These are phyloP conservation scores for Mucor piriformis DNA, from an alignment of 371 early-diverging fungal species.

Conservation along the genomic window DNA sequence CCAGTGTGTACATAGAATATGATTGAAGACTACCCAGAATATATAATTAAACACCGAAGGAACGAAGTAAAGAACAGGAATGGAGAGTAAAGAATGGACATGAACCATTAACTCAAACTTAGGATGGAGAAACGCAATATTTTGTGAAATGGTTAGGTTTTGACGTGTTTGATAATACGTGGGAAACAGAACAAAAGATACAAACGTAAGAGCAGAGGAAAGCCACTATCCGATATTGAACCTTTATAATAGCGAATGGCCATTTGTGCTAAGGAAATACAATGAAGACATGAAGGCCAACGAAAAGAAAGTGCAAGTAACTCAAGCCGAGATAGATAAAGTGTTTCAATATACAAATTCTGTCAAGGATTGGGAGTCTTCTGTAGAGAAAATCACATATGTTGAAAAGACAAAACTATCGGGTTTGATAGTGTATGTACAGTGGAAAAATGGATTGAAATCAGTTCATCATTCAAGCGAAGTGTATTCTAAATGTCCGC, in stretches of 20 bases:
- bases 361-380: conserved; percentile 20
- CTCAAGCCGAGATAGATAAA: background rate
- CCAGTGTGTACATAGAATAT: too few relatives aligned
- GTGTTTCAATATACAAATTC: conserved; percentile 10
- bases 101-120: background rate
- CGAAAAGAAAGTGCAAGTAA: background rate
- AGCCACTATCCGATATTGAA: too few relatives aligned
- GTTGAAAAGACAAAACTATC: conserved; percentile 18
- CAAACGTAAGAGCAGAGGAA: conserved; percentile 1
- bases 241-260: conserved; percentile 33
- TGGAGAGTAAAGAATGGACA: background rate
- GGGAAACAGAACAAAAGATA: conserved; percentile 25
- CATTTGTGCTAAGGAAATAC: conserved; percentile 11
- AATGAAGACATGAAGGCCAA: background rate
- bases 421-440: conserved; percentile 20
- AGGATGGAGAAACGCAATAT: conserved; percentile 21
- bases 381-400: conserved; percentile 14
- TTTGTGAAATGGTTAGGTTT: conserved; percentile 31
- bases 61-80: conserved; percentile 6
- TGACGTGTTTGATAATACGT: conserved; percentile 24
- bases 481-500: conserved; percentile 27
- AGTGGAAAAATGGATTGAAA: conserved; percentile 30
- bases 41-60: conserved; percentile 13
- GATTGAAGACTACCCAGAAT: conserved; percentile 26
- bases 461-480: conserved; percentile 27